Percentiles rank a stretch among this genome's conserved stretches.
These are phyloP conservation scores for Chlorella variabilis DNA, from an alignment of 163 green algal species.

Conservation along the genomic window DNA sequence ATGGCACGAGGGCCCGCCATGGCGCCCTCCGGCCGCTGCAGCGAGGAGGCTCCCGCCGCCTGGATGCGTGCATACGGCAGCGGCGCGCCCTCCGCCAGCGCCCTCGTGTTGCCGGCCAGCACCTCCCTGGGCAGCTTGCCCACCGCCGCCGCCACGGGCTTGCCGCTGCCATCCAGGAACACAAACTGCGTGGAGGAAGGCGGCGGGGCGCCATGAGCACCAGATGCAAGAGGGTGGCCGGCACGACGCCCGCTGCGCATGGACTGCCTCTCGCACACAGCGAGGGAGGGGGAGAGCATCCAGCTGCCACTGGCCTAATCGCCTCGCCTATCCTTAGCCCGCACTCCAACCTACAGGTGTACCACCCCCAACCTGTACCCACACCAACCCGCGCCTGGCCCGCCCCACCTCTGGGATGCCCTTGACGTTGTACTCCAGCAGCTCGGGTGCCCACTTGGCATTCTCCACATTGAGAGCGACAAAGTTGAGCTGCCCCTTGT, in stretches of 20 bases:
- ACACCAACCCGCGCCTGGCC: not conserved
- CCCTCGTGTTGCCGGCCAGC: slow-evolving; percentile 49
- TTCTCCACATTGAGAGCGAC: slow-evolving; percentile 99
- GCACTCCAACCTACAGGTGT: too few relatives aligned
- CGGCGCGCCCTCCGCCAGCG: slow-evolving; percentile 45
- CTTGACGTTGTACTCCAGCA: slow-evolving; percentile 87
- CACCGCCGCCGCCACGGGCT: slow-evolving; percentile 72
- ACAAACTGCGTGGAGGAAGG: slow-evolving; percentile 80
- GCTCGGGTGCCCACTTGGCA: slow-evolving; percentile 86
- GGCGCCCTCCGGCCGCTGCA: slow-evolving; percentile 34
- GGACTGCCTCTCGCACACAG: not conserved
- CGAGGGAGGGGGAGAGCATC: not conserved
- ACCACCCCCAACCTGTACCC: too few relatives aligned
- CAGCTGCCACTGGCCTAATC: too few relatives aligned
- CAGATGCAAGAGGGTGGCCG: too few relatives aligned
- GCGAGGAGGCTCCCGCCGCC: slow-evolving; percentile 23
- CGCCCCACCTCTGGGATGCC: slow-evolving; percentile 87
- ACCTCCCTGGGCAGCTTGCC: slow-evolving; percentile 73
- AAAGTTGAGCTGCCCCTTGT: slow-evolving; percentile 89
- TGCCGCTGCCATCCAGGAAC: slow-evolving; percentile 79
- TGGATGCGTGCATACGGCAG: slow-evolving; percentile 54
- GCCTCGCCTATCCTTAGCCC: too few relatives aligned
- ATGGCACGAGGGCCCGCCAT: slow-evolving; percentile 15
- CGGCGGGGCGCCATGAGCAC: not conserved
- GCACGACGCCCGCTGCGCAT: too few relatives aligned